Evolutionary conservation across 1,284 basidiomycete genomes (phyloP).

Genomic region (Tilletia indica): DNA sequence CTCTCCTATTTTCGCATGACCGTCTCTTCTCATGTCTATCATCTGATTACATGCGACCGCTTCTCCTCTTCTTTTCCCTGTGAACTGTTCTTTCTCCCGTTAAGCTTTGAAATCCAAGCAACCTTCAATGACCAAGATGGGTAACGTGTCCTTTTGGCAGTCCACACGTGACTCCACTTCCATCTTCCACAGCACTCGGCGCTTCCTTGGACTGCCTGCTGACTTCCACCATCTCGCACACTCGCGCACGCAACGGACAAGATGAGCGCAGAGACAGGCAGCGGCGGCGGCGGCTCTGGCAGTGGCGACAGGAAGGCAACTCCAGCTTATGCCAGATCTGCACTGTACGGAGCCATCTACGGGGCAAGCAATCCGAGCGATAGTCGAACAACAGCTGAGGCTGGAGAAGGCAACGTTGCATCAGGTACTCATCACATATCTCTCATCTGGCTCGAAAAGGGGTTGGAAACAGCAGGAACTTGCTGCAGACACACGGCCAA

Average conservation of each 20-base stretch:
- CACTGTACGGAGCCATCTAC: slow-evolving; percentile 15
- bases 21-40: background rate
- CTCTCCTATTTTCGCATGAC: background rate
- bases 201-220: too few relatives aligned
- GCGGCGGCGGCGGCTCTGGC: background rate
- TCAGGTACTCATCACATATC: background rate
- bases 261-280: background rate
- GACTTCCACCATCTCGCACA: too few relatives aligned
- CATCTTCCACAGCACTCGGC: too few relatives aligned
- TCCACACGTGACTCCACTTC: too few relatives aligned
- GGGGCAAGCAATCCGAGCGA: background rate
- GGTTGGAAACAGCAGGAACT: background rate
- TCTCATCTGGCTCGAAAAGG: background rate
- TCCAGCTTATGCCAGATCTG: slow-evolving; percentile 5
- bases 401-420: background rate
- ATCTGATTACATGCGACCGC: background rate
- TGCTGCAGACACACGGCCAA: background rate
- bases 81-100: too few relatives aligned
- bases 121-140: too few relatives aligned
- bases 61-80: too few relatives aligned
- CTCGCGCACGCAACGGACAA: background rate
- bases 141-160: too few relatives aligned
- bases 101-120: too few relatives aligned
- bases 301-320: background rate
- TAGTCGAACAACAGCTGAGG: background rate